Evolutionary conservation across 768 basidiomycete species (phyloP).

Genomic region (Amanita exitialis): DNA sequence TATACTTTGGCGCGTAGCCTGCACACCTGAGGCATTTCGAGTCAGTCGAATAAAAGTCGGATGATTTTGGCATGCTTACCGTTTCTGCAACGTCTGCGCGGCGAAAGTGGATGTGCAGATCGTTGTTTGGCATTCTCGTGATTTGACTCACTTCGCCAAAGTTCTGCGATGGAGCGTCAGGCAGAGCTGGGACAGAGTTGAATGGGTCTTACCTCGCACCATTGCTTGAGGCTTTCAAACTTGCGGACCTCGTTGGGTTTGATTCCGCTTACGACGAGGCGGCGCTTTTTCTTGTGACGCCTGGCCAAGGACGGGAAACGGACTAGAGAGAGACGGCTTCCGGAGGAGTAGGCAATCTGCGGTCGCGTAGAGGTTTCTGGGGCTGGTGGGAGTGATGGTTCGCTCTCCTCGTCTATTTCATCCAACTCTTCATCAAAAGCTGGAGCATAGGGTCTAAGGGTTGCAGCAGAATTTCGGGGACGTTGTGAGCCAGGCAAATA

Average conservation of each 20-base stretch:
- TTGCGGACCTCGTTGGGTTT: slow-evolving; percentile 47
- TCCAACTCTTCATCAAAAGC: slow-evolving; percentile 11
- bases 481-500: not conserved
- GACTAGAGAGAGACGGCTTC: slow-evolving; percentile 21
- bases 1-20: slow-evolving; percentile 67
- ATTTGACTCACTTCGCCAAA: slow-evolving; percentile 74
- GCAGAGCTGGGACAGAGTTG: not conserved
- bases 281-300: slow-evolving; percentile 45
- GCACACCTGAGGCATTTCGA: slow-evolving; percentile 45
- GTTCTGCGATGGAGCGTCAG: slow-evolving; percentile 26
- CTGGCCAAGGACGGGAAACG: slow-evolving; percentile 31
- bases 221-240: slow-evolving; percentile 58
- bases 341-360: slow-evolving; percentile 26
- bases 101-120: slow-evolving; percentile 68
- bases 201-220: slow-evolving; percentile 56
- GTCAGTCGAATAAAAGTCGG: not conserved
- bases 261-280: slow-evolving; percentile 64
- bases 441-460: slow-evolving; percentile 18
- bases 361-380: slow-evolving; percentile 15
- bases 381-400: slow-evolving; percentile 1
- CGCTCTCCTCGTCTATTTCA: slow-evolving; percentile 19
- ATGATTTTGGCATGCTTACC: slow-evolving; percentile 28
- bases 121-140: slow-evolving; percentile 63
- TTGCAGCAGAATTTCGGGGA: slow-evolving; percentile 19
- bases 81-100: slow-evolving; percentile 74